Evolutionary conservation across 108 stramenopile genomes (phyloP), one percentile per base, ranked within the genome.

Genomic region (Stephanodiscus minutulus): DNA sequence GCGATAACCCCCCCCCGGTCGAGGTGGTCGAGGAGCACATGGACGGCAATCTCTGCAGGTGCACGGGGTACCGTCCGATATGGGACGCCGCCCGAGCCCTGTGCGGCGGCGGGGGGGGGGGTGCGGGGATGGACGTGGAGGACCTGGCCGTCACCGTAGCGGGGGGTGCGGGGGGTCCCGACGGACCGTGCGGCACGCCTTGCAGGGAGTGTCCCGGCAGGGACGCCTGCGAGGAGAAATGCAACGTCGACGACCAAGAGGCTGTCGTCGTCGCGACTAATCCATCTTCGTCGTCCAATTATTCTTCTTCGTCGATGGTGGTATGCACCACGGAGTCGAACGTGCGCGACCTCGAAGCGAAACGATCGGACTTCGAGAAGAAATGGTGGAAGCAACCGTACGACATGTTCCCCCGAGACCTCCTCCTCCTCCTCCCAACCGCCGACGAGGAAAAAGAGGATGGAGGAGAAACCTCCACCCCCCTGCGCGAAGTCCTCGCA

Each of bases 31-130:
- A 98, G 79, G 96, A 95, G 67, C 87, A 89, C 59, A 41, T 98
- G 67, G 97, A 98, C 75, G 97, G 97, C 25, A 98, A 98, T 75
- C 72, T 98, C 7, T 98, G 97, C 73, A 86, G 97, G 1, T 98
- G 97, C 71, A 98, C 97, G 17, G 96, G 95, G 1, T 98, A 98
- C 60, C 89, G 97, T 15, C 97, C 97, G 28, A 96, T 98, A 67
- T 94, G 96, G 91, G 97, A 98, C 77, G 96, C 96, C 0, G 97
- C 97, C 25, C 65, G 88, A 13, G 80, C 84, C 0, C 46, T 95
- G 39, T 91, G 89, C 47, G 76, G 73, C 21, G 89, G 83, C 73
- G 81, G 72, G 8, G 83, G 69, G 41, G 85, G 75, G 17, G 61
- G 41, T n/a, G 28, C 78, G 35, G 46, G 28, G 43, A 33, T 36